phyloP scores from a whole-genome alignment of 306 rosid species.

The Leucaena leucocephala region DNA sequence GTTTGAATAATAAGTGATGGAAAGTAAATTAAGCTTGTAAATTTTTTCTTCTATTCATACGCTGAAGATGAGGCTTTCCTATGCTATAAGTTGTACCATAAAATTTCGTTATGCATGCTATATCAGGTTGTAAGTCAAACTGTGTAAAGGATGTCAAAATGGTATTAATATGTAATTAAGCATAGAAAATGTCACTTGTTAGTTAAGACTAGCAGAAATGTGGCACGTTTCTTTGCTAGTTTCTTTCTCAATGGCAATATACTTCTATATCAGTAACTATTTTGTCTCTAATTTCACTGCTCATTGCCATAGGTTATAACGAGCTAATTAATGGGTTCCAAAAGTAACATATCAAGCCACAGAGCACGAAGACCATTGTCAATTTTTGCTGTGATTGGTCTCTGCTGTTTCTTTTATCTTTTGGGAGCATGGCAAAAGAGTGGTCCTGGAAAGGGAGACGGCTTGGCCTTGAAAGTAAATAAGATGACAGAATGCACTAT shows the following conservation, averaged over 20 bases:
- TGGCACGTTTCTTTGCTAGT: background rate
- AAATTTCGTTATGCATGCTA: background rate
- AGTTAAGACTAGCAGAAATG: background rate
- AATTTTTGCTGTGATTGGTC: conserved; percentile 71
- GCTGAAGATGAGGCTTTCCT: background rate
- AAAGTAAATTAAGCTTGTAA: conserved; percentile 24
- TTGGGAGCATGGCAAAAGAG: conserved; percentile 97
- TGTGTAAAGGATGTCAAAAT: background rate
- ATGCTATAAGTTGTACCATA: conserved; percentile 6
- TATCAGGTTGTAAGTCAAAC: conserved; percentile 12
- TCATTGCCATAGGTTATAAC: conserved; percentile 27
- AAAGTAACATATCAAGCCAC: conserved; percentile 53
- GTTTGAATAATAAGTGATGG: background rate
- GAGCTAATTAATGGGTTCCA: conserved; percentile 66
- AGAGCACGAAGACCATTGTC: conserved; percentile 70
- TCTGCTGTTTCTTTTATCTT: conserved; percentile 91
- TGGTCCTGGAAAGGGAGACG: conserved; percentile 85
- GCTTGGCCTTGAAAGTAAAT: conserved; percentile 63
- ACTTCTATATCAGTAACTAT: background rate
- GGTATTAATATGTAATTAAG: conserved; percentile 11
- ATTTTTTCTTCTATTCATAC: background rate
- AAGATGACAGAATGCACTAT: conserved; percentile 68
- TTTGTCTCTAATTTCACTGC: conserved; percentile 28
- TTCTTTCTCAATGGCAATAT: conserved; percentile 3
- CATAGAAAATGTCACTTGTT: background rate